Conservation (phyloP, 805 yeast species). For the Isabelozyma rhagii region DNA sequence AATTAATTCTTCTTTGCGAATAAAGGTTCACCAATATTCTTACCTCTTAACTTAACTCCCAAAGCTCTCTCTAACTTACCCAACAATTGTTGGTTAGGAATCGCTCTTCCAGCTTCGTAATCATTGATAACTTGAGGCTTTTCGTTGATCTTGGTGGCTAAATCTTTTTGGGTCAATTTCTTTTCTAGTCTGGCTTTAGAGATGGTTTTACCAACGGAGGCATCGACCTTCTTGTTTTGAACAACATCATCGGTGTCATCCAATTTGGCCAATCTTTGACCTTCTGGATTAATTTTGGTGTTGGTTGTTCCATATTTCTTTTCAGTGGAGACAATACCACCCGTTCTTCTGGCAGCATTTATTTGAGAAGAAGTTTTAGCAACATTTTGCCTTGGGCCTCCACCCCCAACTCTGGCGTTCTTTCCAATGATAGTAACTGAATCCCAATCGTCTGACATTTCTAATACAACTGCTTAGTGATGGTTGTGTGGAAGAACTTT, state of each 20-base stretch:
- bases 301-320: slow-evolving; percentile 78
- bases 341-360: slow-evolving; percentile 92
- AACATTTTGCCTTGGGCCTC: slow-evolving; percentile 83
- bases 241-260: slow-evolving; percentile 94
- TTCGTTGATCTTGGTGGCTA: slow-evolving; percentile 93
- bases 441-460: slow-evolving; percentile 78
- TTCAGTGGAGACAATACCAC: slow-evolving; percentile 85
- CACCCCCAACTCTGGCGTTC: slow-evolving; percentile 82
- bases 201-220: slow-evolving; percentile 83
- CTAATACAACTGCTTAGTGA: not conserved
- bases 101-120: slow-evolving; percentile 94
- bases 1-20: slow-evolving; percentile 49
- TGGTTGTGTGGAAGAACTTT: not conserved
- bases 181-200: slow-evolving; percentile 83
- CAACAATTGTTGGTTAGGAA: slow-evolving; percentile 92
- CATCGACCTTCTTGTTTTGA: slow-evolving; percentile 84
- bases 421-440: slow-evolving; percentile 83
- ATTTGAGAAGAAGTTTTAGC: slow-evolving; percentile 75
- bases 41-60: slow-evolving; percentile 95
- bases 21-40: slow-evolving; percentile 89
- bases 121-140: slow-evolving; percentile 94
- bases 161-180: slow-evolving; percentile 88
- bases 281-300: slow-evolving; percentile 71
- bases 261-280: slow-evolving; percentile 89
- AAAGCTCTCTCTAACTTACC: slow-evolving; percentile 90